A percentile compares a stretch with the other conserved stretches of the same genome.
Conservation (phyloP, 768 basidiomycete genomes). For the Crucibulum laeve region DNA sequence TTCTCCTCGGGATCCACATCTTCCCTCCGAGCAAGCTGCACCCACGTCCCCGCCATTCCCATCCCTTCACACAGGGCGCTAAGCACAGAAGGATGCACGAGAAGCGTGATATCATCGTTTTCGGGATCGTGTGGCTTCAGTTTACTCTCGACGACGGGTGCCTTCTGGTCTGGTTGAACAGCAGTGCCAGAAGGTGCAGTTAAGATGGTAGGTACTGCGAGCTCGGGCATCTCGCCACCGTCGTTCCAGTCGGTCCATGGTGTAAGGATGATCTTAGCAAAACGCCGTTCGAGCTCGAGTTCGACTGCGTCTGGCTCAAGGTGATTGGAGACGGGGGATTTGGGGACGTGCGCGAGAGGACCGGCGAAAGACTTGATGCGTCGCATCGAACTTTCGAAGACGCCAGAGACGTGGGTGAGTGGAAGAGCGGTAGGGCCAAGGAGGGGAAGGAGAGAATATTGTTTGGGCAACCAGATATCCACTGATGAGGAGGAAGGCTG, state of each 20-base stretch:
- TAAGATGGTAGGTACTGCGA: conserved; percentile 31
- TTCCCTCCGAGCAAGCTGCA: conserved; percentile 52
- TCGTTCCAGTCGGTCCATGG: conserved; percentile 41
- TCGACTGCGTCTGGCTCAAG: conserved; percentile 29
- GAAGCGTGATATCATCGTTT: conserved; percentile 55
- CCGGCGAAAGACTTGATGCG: conserved; percentile 42
- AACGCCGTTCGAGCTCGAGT: conserved; percentile 27
- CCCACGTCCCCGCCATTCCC: conserved; percentile 63
- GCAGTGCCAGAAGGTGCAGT: conserved; percentile 27
- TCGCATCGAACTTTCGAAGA: conserved; percentile 58
- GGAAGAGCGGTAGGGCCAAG: conserved; percentile 44
- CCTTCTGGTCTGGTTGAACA: conserved; percentile 16
- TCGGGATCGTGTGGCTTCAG: conserved; percentile 42
- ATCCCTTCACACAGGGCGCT: conserved; percentile 46
- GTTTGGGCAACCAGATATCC: not conserved
- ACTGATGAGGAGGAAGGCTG: not conserved
- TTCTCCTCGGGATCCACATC: conserved; percentile 17
- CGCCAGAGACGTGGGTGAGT: conserved; percentile 45
- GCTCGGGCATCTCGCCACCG: conserved; percentile 27
- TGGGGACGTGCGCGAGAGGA: conserved; percentile 17
- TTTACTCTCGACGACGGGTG: conserved; percentile 8
- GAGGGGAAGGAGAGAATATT: conserved; percentile 17
- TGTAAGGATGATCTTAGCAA: conserved; percentile 31
- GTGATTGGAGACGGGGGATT: conserved; percentile 15
- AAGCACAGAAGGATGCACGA: conserved; percentile 42